phyloP scores from a whole-genome alignment of 1,284 basidiomycete genomes.

The Rhodotorula sp. region DNA sequence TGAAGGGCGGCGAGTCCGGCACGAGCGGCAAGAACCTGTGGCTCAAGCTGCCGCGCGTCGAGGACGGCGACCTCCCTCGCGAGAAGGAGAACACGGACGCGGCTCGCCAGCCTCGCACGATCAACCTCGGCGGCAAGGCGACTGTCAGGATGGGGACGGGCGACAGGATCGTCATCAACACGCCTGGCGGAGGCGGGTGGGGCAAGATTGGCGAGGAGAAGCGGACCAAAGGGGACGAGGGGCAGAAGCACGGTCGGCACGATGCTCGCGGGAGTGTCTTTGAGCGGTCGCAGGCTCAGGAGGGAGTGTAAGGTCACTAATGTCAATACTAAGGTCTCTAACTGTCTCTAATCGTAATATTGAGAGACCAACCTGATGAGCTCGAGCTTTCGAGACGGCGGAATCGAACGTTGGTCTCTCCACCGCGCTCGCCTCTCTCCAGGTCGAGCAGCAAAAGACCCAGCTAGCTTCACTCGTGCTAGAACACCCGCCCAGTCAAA shows the following conservation, averaged over 20 bases:
- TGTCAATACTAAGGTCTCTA: not conserved
- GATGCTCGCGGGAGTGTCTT: constrained; percentile 19
- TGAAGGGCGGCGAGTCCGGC: constrained; percentile 78
- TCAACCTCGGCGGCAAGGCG: constrained; percentile 90
- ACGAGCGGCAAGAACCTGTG: constrained; percentile 80
- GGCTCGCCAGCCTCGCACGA: constrained; percentile 54
- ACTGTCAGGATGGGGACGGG: constrained; percentile 82
- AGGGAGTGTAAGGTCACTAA: constrained; percentile 10
- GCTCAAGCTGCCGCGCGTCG: constrained; percentile 70
- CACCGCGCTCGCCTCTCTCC: not conserved
- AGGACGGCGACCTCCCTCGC: constrained; percentile 62
- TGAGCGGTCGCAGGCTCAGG: constrained; percentile 22
- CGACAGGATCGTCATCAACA: constrained; percentile 76
- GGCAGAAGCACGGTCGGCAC: not conserved
- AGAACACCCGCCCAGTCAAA: too few species aligned
- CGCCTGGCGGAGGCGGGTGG: constrained; percentile 71
- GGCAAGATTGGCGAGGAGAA: constrained; percentile 11
- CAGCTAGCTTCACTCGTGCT: too few species aligned
- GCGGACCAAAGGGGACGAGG: not conserved
- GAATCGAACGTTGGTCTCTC: not conserved
- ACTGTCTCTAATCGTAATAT: not conserved
- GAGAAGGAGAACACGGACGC: not conserved
- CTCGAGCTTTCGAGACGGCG: not conserved
- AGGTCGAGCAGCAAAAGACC: too few species aligned
- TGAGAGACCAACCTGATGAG: not conserved